Base-by-base conservation (phyloP, 1,139 yeast genomes). In the Wickerhamomyces sp. region DNA sequence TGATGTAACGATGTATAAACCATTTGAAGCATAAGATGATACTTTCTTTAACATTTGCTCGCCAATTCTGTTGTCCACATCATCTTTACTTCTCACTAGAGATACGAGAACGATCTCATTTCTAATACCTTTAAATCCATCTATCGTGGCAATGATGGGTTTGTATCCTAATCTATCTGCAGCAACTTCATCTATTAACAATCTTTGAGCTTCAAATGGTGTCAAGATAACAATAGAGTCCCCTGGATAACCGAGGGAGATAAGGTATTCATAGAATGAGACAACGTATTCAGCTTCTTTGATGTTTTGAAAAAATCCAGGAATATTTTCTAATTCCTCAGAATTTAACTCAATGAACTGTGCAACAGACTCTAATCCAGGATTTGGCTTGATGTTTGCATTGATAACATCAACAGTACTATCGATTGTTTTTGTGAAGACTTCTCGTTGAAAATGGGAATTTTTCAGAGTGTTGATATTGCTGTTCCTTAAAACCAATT, bases 221-320 rank as follows among this genome's bases (percentile, higher is more conserved):
- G 71, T 63, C 31, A 70, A 47, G 11, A 79, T 64, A 10, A 64
- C 59, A 16, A 78, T 65, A 14, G 49, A 47, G 1, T 50, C 45
- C 1, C 47, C 35, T 0, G 76, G 66, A 44, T 74, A 73, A 0
- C 75, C 77, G 15, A 67, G 41, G 4, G 63, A 46, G 17, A 70
- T 49, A 70, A 78, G 58, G 45, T 72, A 75, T 51, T 64, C 66
- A 47, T 61, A 75, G 9, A 76, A 45, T 1, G 60, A 57, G 9
- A 72, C 72, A 12, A 70, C 61, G 42, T 60, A 72, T 43, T 74
- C 78, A 1, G 83, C 84, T 45, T 78, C 84, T 10, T 63, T 70
- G 10, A 71, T 45, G 39, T 69, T 70, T 38, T 68, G 66, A 42
- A 50, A 52, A 29, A 48, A 41, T 2, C 47, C 56, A 8, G 56